Evolutionary conservation across 331 rosid genomes (phyloP), one percentile per base, ranked within the genome.

Genomic region (Rosa hybrid): DNA sequence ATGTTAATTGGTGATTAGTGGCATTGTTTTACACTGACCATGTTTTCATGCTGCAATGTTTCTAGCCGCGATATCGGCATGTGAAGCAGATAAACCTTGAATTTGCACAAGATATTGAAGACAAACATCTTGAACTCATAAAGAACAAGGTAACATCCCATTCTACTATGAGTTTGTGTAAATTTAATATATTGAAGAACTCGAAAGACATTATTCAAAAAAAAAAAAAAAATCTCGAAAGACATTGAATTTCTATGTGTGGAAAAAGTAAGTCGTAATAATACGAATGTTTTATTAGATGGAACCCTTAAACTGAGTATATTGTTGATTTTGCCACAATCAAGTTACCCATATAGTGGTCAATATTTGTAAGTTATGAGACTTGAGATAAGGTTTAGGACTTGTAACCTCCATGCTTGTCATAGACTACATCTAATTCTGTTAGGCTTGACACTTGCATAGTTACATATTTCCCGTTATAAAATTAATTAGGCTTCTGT

Each of bases 51-150:
- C 21, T 67, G 86, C 38, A 23, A 45, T 78, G 34, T 77, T 76
- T 84, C 84, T 68, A 93, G 98, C 91, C 88, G 41, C 87, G 98
- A 42, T 93, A 91, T 85, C 25, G 45, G 68, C 60, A 78, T 53
- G 89, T 90, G 49, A 91, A 86, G 85, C 81, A 86, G 50, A 90
- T 93, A 82, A 82, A 86, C 81, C 95, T 93, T 6, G 98, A 91
- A 86, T 93, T 93, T 81, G 88, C 98, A 3, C 87, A 87, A 78
- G 94, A 89, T 74, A 84, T 93, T 84, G 95, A 91, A 82, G 98
- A 93, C 85, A 27, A 69, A 7, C 91, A 93, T 90, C 91, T 93
- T 74, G 80, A 90, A 45, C 81, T 87, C 68, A 39, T 91, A 56
- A 89, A 86, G 81, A 76, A 75, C 18, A 87, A 91, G 97, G 97